A percentile compares a stretch with the other conserved stretches of the same genome.
These are phyloP conservation scores for Pythium sukuiense DNA, from an alignment of 352 stramenopile species.

Conservation along the genomic window DNA sequence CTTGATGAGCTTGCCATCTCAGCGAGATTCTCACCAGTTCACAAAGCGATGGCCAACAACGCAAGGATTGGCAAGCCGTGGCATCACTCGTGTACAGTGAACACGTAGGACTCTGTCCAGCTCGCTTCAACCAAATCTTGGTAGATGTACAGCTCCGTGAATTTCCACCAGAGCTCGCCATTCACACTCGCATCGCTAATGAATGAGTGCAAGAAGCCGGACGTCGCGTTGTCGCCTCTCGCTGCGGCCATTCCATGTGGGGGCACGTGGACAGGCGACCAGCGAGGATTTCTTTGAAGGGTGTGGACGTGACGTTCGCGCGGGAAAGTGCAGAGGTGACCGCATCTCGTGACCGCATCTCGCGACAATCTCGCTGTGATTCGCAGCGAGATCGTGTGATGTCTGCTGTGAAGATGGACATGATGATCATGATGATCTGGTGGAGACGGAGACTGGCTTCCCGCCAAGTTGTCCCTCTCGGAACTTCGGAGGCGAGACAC, in stretches of 20 bases:
- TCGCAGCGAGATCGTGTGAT: too few species aligned
- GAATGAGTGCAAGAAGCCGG: background rate
- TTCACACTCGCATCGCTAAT: background rate
- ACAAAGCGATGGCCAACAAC: too few species aligned
- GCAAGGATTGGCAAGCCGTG: background rate
- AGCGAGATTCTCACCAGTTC: background rate
- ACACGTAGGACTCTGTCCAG: conserved; percentile 1
- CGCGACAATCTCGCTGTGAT: background rate
- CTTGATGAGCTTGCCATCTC: too few species aligned
- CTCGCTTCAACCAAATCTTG: background rate
- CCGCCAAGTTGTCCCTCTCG: background rate
- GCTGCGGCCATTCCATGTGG: background rate
- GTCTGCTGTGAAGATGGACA: background rate
- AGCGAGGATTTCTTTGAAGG: conserved; percentile 1
- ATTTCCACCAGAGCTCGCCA: background rate
- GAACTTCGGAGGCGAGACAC: background rate
- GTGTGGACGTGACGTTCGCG: conserved; percentile 4
- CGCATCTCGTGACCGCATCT: background rate
- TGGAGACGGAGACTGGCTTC: background rate
- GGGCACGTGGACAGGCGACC: background rate
- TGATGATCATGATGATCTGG: background rate
- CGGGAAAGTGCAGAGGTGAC: background rate
- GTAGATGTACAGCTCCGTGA: too few species aligned
- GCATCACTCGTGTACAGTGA: too few species aligned
- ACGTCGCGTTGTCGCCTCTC: background rate